Percentiles rank a stretch among this genome's conserved stretches.
Conservation (phyloP, 805 yeast genomes). For the Metschnikowia shivogae region DNA sequence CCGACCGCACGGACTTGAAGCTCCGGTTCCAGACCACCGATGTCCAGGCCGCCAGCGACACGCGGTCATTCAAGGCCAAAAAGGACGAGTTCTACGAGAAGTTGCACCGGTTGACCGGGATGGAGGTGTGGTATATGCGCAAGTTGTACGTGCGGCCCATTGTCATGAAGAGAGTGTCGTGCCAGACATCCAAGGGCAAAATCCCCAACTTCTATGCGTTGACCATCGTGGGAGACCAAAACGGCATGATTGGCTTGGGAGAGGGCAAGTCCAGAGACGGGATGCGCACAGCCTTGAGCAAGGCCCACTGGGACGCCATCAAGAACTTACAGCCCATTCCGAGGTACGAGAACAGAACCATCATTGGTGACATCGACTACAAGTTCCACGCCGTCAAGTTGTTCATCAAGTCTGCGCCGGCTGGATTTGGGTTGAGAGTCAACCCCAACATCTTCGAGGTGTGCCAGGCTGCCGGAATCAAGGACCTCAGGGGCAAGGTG, state of each 20-base stretch:
- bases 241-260: conserved; percentile 93
- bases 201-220: conserved; percentile 76
- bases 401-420: conserved; percentile 78
- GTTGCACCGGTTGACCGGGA: conserved; percentile 61
- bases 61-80: conserved; percentile 2
- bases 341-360: conserved; percentile 87
- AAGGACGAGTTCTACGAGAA: conserved; percentile 44
- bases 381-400: conserved; percentile 85
- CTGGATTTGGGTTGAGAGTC: conserved; percentile 91
- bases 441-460: conserved; percentile 87
- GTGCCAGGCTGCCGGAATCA: conserved; percentile 90
- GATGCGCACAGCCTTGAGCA: conserved; percentile 66
- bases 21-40: conserved; percentile 27
- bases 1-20: conserved; percentile 43
- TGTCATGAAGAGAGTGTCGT: conserved; percentile 75
- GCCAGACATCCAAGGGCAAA: conserved; percentile 91
- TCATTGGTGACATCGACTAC: conserved; percentile 75
- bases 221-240: conserved; percentile 87
- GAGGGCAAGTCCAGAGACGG: conserved; percentile 87
- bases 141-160: conserved; percentile 62
- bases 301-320: conserved; percentile 93
- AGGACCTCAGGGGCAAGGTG: conserved; percentile 87
- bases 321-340: conserved; percentile 79
- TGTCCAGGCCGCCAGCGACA: conserved; percentile 6
- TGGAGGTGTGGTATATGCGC: conserved; percentile 56